Evolutionary conservation across 2,329 filamentous ascomycete genomes (phyloP).

Genomic region (Acrodontium crateriforme): DNA sequence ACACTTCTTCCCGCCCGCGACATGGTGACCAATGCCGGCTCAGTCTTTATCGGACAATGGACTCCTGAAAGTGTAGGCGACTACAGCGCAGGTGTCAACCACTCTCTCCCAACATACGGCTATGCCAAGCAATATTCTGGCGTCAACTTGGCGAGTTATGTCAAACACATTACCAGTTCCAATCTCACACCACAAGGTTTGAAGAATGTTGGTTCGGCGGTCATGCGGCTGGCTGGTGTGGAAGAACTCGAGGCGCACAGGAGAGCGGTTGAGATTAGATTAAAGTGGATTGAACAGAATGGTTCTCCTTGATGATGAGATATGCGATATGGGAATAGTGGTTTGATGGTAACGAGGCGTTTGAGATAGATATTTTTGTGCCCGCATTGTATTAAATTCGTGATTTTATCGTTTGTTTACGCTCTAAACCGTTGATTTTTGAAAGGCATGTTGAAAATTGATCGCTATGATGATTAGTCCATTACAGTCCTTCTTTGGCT

Average conservation of each 20-base stretch:
- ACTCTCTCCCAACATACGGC: conserved; percentile 90
- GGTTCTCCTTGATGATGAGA: too few species aligned
- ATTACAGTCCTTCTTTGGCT: conserved; percentile 25
- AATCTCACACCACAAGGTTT: conserved; percentile 78
- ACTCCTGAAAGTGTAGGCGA: conserved; percentile 96
- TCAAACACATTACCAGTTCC: conserved; percentile 95
- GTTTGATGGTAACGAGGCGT: too few species aligned
- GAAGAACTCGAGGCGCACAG: conserved; percentile 92
- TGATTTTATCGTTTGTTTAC: too few species aligned
- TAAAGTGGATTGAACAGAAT: conserved; percentile 25
- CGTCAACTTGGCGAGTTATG: conserved; percentile 87
- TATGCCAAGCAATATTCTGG: conserved; percentile 98
- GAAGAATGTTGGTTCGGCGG: conserved; percentile 69
- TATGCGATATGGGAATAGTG: too few species aligned
- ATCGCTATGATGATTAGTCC: neutral
- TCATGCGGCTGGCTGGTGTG: conserved; percentile 89
- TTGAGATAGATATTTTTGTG: too few species aligned
- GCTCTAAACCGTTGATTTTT: too few species aligned
- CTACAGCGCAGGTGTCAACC: conserved; percentile 95
- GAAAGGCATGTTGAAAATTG: too few species aligned
- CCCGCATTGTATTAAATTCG: too few species aligned
- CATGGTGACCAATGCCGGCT: conserved; percentile 81
- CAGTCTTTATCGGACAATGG: conserved; percentile 91
- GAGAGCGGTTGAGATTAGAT: conserved; percentile 52
- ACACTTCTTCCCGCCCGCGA: conserved; percentile 50